phyloP scores from a whole-genome alignment of 495 filamentous ascomycete species.

The Neurospora pannonica region DNA sequence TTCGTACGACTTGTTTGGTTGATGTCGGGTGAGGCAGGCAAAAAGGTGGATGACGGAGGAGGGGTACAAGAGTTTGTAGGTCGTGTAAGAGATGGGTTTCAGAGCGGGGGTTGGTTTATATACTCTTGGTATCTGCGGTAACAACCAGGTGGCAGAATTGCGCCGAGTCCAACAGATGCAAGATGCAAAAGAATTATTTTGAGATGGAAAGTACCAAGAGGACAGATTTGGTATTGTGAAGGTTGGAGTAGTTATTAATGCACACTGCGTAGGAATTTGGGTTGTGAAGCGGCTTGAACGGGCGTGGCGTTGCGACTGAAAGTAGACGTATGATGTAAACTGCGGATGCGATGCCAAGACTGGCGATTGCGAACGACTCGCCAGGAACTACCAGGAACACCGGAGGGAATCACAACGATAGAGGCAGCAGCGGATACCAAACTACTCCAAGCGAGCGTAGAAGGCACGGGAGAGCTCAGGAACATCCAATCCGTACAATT shows the following conservation, averaged over 20 bases:
- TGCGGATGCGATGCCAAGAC: background rate
- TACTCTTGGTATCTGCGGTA: background rate
- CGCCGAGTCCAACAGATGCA: background rate
- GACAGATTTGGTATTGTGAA: background rate
- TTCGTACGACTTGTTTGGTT: background rate
- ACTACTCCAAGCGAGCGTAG: background rate
- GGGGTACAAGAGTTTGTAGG: background rate
- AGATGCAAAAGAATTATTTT: background rate
- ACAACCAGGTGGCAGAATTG: background rate
- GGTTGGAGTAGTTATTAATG: background rate
- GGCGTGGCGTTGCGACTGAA: background rate
- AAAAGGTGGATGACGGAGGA: background rate
- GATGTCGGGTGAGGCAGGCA: background rate
- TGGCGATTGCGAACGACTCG: background rate
- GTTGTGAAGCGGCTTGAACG: background rate
- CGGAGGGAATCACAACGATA: background rate
- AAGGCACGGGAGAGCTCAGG: background rate
- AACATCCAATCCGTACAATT: background rate
- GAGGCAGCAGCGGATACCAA: background rate
- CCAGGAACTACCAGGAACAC: background rate
- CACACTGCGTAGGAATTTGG: background rate
- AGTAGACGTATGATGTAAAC: background rate
- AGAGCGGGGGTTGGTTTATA: background rate
- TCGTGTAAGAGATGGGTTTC: conserved; percentile 12
- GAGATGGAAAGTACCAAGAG: background rate